phyloP scores from a whole-genome alignment of 768 basidiomycete genomes.

The Termitomyces sp. region DNA sequence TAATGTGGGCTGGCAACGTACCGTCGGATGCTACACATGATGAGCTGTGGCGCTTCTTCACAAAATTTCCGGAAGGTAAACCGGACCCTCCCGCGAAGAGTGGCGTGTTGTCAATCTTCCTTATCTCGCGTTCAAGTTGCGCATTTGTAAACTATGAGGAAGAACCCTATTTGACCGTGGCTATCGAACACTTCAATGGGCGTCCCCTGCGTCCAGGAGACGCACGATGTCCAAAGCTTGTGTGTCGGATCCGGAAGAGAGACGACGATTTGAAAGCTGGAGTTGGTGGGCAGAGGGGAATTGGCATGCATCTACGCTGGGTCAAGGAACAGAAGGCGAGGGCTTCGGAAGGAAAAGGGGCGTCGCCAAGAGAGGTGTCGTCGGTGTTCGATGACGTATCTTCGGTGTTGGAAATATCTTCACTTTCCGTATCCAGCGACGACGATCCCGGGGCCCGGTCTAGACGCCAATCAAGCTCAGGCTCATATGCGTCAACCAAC shows the following conservation, averaged over 20 bases:
- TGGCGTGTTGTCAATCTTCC: slow-evolving; percentile 83
- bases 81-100: slow-evolving; percentile 16
- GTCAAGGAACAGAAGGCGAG: slow-evolving; percentile 58
- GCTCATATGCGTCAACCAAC: slow-evolving; percentile 75
- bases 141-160: slow-evolving; percentile 88
- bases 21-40: slow-evolving; percentile 79
- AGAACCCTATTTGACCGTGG: slow-evolving; percentile 55
- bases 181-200: slow-evolving; percentile 75
- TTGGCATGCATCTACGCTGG: slow-evolving; percentile 82
- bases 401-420: slow-evolving; percentile 23
- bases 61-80: slow-evolving; percentile 20
- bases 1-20: slow-evolving; percentile 96
- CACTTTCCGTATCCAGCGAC: slow-evolving; percentile 38
- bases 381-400: slow-evolving; percentile 14
- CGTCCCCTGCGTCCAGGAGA: slow-evolving; percentile 66
- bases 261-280: slow-evolving; percentile 89
- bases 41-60: slow-evolving; percentile 87
- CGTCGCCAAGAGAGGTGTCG: slow-evolving; percentile 15
- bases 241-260: slow-evolving; percentile 77
- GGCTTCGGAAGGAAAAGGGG: slow-evolving; percentile 16
- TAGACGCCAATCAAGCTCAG: slow-evolving; percentile 47
- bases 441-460: slow-evolving; percentile 27
- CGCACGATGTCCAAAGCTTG: slow-evolving; percentile 67
- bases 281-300: slow-evolving; percentile 87
- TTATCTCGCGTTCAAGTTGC: slow-evolving; percentile 93